Base-by-base conservation (phyloP, 306 rosid species). In the Medicago lupulina region DNA sequence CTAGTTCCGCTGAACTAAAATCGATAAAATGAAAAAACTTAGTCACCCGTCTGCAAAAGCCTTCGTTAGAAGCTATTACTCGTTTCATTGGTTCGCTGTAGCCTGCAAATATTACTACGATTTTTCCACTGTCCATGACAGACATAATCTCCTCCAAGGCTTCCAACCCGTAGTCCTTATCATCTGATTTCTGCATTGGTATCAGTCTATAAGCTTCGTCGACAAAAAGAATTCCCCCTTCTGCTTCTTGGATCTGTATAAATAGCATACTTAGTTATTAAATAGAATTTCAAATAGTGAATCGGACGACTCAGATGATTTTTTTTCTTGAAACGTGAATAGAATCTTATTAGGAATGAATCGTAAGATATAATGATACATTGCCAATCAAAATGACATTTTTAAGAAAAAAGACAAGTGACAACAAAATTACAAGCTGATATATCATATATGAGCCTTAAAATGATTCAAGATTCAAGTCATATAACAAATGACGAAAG, bases 121-220 rank as follows among this genome's bases (percentile, higher is more conserved):
- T 61, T 67, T 96, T 92, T 74, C 98, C 98, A 81, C 89, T 82
- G 85, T 96, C 99, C 99, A 96, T 96, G 70, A 96, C 92, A 64
- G 98, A 96, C 99, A 96, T 92, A 63, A 96, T 92, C 87, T 96
- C 99, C 88, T 96, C 99, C 72, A 96, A 74, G 64, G 99, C 98
- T 84, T 96, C 99, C 80, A 96, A 89, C 17, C 99, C 99, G 0
- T 89, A 96, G 87, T 96, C 99, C 82, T 92, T 90, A 70, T 95
- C 99, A 25, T 90, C 99, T 2, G 96, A 46, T 87, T 90, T 96
- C 81, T 96, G 99, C 98, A 88, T 87, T 3, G 99, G 99, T 83
- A 96, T 89, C 71, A 96, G 82, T 61, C 98, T 87, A 74, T 92
- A 90, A 39, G 99, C 99, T 85, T 96, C 99, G 36, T 96, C 99